These are phyloP conservation scores for Pseudopediastrum boryanum DNA, from an alignment of 139 green algal species.

Conservation along the genomic window DNA sequence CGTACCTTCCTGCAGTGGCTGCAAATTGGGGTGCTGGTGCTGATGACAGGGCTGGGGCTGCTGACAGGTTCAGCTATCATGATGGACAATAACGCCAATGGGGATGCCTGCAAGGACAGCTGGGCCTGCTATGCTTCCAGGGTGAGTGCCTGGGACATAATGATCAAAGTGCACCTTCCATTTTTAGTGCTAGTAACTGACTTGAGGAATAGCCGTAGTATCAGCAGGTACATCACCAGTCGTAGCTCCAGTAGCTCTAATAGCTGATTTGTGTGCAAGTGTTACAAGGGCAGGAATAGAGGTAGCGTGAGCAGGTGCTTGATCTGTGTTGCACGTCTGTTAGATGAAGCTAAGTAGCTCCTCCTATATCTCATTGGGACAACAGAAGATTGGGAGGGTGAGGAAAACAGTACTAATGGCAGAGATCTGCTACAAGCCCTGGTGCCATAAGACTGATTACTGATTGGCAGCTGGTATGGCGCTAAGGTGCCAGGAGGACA, in stretches of 20 bases:
- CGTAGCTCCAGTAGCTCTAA: background rate
- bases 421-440: too few relatives aligned
- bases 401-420: too few relatives aligned
- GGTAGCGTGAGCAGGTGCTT: background rate
- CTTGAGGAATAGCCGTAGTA: background rate
- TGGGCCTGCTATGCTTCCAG: slow-evolving; percentile 13
- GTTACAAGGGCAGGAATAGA: background rate
- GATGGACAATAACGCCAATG: background rate
- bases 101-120: slow-evolving; percentile 7
- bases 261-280: background rate
- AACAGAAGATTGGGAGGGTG: too few relatives aligned
- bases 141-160: slow-evolving; percentile 10
- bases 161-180: too few relatives aligned
- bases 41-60: slow-evolving; percentile 43
- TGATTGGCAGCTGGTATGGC: too few relatives aligned
- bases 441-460: too few relatives aligned
- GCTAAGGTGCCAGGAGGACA: too few relatives aligned
- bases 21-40: slow-evolving; percentile 34
- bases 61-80: slow-evolving; percentile 25
- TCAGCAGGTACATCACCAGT: background rate
- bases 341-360: too few relatives aligned
- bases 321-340: background rate
- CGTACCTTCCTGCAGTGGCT: slow-evolving; percentile 80
- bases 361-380: too few relatives aligned
- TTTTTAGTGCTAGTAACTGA: background rate